Conservation (phyloP, 2,329 filamentous ascomycete species). For the Colletotrichum eremochloae region DNA sequence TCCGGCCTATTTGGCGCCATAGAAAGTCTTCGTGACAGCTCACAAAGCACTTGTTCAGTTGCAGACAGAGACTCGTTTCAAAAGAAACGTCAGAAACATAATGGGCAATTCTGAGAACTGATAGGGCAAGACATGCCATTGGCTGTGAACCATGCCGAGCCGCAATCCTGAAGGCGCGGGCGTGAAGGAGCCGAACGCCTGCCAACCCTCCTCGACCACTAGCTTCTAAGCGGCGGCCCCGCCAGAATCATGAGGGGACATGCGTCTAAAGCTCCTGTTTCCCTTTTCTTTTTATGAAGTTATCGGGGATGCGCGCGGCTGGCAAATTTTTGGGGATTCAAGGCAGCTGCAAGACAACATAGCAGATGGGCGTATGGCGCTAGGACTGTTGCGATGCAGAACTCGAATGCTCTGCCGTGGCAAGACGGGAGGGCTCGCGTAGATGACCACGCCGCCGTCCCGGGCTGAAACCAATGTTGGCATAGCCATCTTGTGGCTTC, state of each 20-base stretch:
- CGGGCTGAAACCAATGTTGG: slow-evolving; percentile 30
- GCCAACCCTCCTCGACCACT: slow-evolving; percentile 34
- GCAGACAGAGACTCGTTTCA: slow-evolving; percentile 31
- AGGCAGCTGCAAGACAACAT: slow-evolving; percentile 34
- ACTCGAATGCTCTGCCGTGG: slow-evolving; percentile 16
- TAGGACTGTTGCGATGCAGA: slow-evolving; percentile 35
- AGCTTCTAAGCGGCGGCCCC: slow-evolving; percentile 29
- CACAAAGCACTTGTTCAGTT: slow-evolving; percentile 11
- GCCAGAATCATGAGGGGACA: slow-evolving; percentile 23
- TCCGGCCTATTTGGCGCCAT: slow-evolving; percentile 38
- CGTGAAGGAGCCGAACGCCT: slow-evolving; percentile 34
- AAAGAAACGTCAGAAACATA: slow-evolving; percentile 36
- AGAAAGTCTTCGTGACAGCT: slow-evolving; percentile 20
- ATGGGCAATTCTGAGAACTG: slow-evolving; percentile 39
- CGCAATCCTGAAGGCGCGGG: slow-evolving; percentile 31
- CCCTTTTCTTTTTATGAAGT: slow-evolving; percentile 19
- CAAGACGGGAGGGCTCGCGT: slow-evolving; percentile 1
- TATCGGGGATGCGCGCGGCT: slow-evolving; percentile 25
- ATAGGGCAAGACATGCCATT: slow-evolving; percentile 41
- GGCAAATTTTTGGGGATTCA: slow-evolving; percentile 8
- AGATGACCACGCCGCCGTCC: slow-evolving; percentile 18
- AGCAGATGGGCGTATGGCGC: slow-evolving; percentile 30
- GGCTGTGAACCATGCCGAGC: slow-evolving; percentile 31
- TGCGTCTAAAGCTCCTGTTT: slow-evolving; percentile 5
- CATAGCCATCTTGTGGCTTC: slow-evolving; percentile 37